Conservation (phyloP, 1,284 basidiomycete species). For the Ganoderma boninense region DNA sequence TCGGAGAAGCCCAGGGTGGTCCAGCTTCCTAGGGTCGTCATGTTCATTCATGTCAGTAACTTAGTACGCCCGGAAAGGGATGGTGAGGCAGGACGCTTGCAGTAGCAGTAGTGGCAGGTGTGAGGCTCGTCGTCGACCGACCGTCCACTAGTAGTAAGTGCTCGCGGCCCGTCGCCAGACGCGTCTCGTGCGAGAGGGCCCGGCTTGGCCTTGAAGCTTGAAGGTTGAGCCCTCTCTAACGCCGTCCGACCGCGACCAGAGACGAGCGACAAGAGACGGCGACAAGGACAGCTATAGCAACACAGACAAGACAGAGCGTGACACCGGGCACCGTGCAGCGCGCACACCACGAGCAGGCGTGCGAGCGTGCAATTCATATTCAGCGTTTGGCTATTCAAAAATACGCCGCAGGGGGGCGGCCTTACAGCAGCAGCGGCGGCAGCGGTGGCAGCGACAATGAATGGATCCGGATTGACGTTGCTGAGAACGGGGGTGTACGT, state of each 20-base stretch:
- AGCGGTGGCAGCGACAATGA: too few species aligned
- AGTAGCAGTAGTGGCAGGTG: neutral
- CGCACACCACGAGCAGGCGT: neutral
- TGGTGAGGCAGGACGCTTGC: neutral
- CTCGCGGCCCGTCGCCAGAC: neutral
- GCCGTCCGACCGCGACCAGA: neutral
- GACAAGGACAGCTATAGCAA: neutral
- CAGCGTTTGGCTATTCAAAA: constrained; percentile 14
- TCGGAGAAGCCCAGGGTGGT: neutral
- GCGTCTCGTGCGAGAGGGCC: neutral
- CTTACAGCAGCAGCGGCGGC: too few species aligned
- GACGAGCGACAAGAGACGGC: neutral
- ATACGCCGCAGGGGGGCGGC: neutral
- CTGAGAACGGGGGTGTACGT: neutral
- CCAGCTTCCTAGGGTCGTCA: too few species aligned
- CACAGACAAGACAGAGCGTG: neutral
- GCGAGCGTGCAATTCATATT: constrained; percentile 14
- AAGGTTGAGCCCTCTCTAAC: constrained; percentile 1
- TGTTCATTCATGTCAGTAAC: neutral
- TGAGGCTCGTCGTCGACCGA: neutral
- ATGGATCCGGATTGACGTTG: too few species aligned
- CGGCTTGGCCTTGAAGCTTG: neutral
- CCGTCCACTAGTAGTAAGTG: too few species aligned
- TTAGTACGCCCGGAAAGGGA: neutral
- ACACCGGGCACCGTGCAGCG: neutral